Conservation (phyloP, 306 rosid species). For the Neltuma alba region DNA sequence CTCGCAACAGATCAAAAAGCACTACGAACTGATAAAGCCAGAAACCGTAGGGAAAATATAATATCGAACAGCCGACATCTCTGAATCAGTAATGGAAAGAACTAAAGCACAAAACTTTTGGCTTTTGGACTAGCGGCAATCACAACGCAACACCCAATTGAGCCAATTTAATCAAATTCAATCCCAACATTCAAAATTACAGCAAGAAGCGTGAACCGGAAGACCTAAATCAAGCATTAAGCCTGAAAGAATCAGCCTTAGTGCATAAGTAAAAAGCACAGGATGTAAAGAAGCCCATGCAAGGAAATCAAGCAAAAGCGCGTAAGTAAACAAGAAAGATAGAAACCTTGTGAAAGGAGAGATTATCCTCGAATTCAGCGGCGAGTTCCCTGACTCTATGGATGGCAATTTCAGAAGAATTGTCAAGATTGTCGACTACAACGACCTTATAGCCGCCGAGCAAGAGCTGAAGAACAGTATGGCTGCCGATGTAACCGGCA, state of each 20-base stretch:
- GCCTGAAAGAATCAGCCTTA: neutral
- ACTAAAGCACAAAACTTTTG: constrained; percentile 3
- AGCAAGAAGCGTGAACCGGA: neutral
- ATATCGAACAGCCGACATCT: constrained; percentile 3
- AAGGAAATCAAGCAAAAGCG: constrained; percentile 1
- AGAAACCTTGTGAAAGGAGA: constrained; percentile 76
- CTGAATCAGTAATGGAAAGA: neutral
- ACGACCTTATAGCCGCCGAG: constrained; percentile 74
- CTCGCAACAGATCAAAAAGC: constrained; percentile 28
- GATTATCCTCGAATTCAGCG: constrained; percentile 69
- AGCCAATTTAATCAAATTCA: constrained; percentile 15
- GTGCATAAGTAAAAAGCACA: neutral
- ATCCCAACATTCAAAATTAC: neutral
- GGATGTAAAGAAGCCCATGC: neutral
- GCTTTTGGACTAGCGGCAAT: constrained; percentile 13
- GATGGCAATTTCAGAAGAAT: constrained; percentile 69
- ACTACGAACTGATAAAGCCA: constrained; percentile 1
- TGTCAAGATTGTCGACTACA: constrained; percentile 86
- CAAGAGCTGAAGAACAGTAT: constrained; percentile 88
- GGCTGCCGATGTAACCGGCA: constrained; percentile 94
- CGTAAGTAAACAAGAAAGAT: neutral
- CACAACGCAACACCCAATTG: neutral
- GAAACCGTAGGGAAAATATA: neutral
- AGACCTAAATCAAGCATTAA: constrained; percentile 35
- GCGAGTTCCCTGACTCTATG: constrained; percentile 79